Evolutionary conservation across 2,329 filamentous ascomycete species (phyloP).

Genomic region (Teratosphaeriaceae sp.): DNA sequence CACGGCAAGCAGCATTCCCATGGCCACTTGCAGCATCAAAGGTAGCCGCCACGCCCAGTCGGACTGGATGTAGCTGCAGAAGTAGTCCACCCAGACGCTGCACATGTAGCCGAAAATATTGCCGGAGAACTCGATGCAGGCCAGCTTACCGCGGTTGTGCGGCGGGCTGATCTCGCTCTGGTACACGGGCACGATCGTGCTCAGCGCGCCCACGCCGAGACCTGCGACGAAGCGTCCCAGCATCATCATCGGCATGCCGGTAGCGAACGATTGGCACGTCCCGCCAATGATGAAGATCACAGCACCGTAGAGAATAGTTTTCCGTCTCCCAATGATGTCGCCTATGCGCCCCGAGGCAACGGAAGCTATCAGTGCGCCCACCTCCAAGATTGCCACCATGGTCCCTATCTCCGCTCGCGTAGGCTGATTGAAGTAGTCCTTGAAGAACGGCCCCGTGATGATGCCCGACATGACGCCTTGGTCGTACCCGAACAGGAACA

Average conservation of each 20-base stretch:
- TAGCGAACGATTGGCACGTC: constrained; percentile 74
- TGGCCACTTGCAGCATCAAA: constrained; percentile 84
- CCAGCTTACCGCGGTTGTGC: constrained; percentile 90
- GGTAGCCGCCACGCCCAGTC: constrained; percentile 88
- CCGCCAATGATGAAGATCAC: constrained; percentile 81
- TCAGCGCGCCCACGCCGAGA: constrained; percentile 45
- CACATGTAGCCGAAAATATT: constrained; percentile 95
- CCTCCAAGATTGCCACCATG: constrained; percentile 94
- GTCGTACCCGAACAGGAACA: constrained; percentile 81
- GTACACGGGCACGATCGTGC: constrained; percentile 48
- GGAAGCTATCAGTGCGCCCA: constrained; percentile 88
- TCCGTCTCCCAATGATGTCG: constrained; percentile 82
- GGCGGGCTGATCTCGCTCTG: constrained; percentile 67
- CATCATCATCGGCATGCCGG: constrained; percentile 80
- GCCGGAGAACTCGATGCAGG: constrained; percentile 96
- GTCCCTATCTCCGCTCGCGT: constrained; percentile 83
- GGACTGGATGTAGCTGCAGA: constrained; percentile 81
- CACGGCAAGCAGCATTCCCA: constrained; percentile 77
- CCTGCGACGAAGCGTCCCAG: constrained; percentile 45
- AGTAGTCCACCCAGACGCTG: constrained; percentile 98
- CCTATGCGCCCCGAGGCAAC: constrained; percentile 80
- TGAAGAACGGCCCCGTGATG: constrained; percentile 74
- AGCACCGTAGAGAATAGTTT: constrained; percentile 89
- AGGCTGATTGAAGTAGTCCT: constrained; percentile 86
- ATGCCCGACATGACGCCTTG: constrained; percentile 77